Percentiles rank a stretch among this genome's conserved stretches.
These are phyloP conservation scores for Ustilago shanxiensis DNA, from an alignment of 1,284 basidiomycete species.

Conservation along the genomic window DNA sequence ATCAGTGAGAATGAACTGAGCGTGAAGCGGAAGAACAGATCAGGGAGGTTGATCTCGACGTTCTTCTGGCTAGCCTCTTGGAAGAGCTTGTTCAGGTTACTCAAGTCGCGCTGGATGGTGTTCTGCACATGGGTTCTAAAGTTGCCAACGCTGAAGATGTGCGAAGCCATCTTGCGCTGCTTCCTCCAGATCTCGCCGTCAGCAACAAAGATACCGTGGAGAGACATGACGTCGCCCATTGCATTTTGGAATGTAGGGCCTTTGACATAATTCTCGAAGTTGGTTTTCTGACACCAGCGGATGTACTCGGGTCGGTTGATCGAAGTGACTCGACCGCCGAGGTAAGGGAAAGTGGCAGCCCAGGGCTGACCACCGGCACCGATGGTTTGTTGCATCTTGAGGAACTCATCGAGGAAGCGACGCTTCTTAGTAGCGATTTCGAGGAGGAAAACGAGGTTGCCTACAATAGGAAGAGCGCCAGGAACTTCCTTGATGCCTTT, in stretches of 20 bases:
- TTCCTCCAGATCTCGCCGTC: constrained; percentile 64
- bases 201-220: constrained; percentile 58
- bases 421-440: constrained; percentile 41
- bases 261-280: constrained; percentile 56
- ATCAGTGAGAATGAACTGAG: constrained; percentile 60
- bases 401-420: constrained; percentile 49
- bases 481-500: constrained; percentile 46
- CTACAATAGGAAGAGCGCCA: constrained; percentile 39
- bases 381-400: constrained; percentile 21
- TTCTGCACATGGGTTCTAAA: constrained; percentile 52
- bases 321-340: constrained; percentile 39
- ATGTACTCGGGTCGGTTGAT: constrained; percentile 57
- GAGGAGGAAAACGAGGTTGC: constrained; percentile 45
- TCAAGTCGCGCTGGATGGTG: constrained; percentile 46
- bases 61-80: constrained; percentile 17
- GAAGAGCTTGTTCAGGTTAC: constrained; percentile 36
- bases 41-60: constrained; percentile 47
- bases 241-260: constrained; percentile 35
- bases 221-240: constrained; percentile 54
- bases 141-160: constrained; percentile 61
- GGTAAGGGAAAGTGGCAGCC: constrained; percentile 35
- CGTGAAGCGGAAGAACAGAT: constrained; percentile 61
- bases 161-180: constrained; percentile 62
- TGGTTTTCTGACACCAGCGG: constrained; percentile 58
- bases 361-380: constrained; percentile 36